Conservation (phyloP, 2,329 filamentous ascomycete species). For the Paecilomyces fulvus region DNA sequence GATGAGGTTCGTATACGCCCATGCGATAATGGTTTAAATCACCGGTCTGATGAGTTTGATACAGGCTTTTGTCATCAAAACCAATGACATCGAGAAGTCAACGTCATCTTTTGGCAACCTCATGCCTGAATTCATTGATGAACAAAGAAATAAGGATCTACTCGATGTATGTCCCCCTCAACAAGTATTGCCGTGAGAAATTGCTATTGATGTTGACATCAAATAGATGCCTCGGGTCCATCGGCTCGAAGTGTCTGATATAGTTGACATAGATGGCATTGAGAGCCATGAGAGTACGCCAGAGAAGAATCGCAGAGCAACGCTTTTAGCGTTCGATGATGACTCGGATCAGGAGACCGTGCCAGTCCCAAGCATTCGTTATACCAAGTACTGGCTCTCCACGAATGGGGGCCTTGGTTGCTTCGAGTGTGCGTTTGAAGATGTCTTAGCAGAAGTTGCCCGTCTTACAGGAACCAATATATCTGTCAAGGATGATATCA, state of each 20-base stretch:
- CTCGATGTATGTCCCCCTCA: conserved; percentile 19
- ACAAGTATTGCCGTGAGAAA: not conserved
- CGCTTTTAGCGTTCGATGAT: conserved; percentile 9
- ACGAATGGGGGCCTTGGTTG: conserved; percentile 14
- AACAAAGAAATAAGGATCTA: conserved; percentile 21
- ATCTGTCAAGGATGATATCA: conserved; percentile 10
- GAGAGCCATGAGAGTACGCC: not conserved
- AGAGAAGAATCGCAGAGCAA: conserved; percentile 2
- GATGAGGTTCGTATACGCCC: conserved; percentile 14
- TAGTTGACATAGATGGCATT: conserved; percentile 6
- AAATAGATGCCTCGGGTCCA: conserved; percentile 19
- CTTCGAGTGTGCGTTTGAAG: conserved; percentile 11
- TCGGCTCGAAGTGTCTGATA: conserved; percentile 14
- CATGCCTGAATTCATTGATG: conserved; percentile 18
- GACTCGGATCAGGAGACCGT: conserved; percentile 10
- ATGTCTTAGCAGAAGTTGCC: conserved; percentile 14
- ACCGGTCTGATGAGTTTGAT: not conserved
- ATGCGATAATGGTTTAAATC: not conserved
- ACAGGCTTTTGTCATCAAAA: conserved; percentile 20
- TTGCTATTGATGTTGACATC: not conserved
- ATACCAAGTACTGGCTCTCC: conserved; percentile 18
- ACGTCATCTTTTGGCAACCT: conserved; percentile 6
- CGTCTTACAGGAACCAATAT: conserved; percentile 20
- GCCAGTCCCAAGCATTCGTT: conserved; percentile 2
- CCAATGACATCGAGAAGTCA: conserved; percentile 7